Conservation (phyloP, 192 early-diverging fungal genomes). For the Coemansia sp. region DNA sequence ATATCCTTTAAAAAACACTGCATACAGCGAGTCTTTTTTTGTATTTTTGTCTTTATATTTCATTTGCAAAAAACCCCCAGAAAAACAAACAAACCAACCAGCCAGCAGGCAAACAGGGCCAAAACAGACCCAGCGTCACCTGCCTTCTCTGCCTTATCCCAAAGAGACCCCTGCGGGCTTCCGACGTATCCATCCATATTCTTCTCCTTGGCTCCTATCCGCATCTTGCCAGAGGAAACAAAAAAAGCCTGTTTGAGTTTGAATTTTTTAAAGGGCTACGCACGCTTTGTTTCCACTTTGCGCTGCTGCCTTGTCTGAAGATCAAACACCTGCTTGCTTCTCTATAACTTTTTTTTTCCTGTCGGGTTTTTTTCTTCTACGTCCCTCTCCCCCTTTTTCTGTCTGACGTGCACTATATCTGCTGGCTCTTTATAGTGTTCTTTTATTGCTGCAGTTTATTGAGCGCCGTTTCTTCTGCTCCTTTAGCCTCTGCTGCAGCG, state of each 20-base stretch:
- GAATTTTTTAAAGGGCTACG: not conserved
- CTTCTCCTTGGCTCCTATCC: not conserved
- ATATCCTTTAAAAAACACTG: not conserved
- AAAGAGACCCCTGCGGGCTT: not conserved
- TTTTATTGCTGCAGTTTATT: not conserved
- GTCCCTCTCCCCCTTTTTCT: not conserved
- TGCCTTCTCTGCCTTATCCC: not conserved
- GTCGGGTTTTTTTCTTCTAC: not conserved
- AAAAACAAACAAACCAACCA: not conserved
- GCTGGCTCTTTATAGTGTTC: conserved; percentile 36
- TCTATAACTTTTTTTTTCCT: no score
- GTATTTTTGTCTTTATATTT: conserved; percentile 11
- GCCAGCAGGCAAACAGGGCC: no score
- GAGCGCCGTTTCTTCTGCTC: not conserved
- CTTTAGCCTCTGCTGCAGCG: not conserved
- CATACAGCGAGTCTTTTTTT: conserved; percentile 1
- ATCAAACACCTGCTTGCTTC: no score
- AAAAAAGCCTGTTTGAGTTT: not conserved
- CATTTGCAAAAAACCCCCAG: not conserved
- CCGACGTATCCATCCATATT: not conserved
- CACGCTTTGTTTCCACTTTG: not conserved
- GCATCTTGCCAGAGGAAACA: not conserved
- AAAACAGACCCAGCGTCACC: conserved; percentile 6
- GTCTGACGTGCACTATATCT: conserved; percentile 34
- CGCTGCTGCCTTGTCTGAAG: not conserved